phyloP scores from a whole-genome alignment of 2,329 filamentous ascomycete genomes.

The Chrysoporthe austroafricana region DNA sequence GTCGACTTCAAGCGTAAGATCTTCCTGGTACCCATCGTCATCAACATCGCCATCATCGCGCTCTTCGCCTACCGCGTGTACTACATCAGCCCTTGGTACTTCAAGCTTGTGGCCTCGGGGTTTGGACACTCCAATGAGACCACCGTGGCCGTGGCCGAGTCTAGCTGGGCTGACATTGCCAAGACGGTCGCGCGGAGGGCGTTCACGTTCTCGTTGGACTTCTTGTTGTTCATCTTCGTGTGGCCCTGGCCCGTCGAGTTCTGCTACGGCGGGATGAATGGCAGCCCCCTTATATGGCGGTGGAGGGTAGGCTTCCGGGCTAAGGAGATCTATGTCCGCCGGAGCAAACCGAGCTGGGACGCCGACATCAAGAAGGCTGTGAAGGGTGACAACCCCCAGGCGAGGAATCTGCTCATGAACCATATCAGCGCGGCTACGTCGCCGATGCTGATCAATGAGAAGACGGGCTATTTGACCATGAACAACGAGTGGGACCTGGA shows the following conservation, averaged over 20 bases:
- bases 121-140: conserved; percentile 69
- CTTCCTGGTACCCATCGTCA: conserved; percentile 75
- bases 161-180: conserved; percentile 60
- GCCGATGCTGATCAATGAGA: conserved; percentile 67
- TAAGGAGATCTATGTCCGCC: conserved; percentile 79
- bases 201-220: conserved; percentile 73
- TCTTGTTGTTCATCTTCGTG: conserved; percentile 67
- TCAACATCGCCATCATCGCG: conserved; percentile 71
- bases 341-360: conserved; percentile 72
- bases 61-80: conserved; percentile 72
- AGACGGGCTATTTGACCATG: conserved; percentile 88
- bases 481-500: conserved; percentile 87
- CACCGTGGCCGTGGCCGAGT: conserved; percentile 62
- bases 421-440: conserved; percentile 72
- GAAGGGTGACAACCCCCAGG: conserved; percentile 50
- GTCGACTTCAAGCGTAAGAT: conserved; percentile 77
- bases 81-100: conserved; percentile 74
- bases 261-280: conserved; percentile 60
- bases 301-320: conserved; percentile 75
- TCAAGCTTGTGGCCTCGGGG: conserved; percentile 64
- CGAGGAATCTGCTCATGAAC: conserved; percentile 61
- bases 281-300: conserved; percentile 74
- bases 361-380: conserved; percentile 57
- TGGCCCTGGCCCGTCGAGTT: conserved; percentile 78
- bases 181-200: conserved; percentile 64